Evolutionary conservation across 129 eudicot genomes (phyloP).

Genomic region (Escallonia herrerae): DNA sequence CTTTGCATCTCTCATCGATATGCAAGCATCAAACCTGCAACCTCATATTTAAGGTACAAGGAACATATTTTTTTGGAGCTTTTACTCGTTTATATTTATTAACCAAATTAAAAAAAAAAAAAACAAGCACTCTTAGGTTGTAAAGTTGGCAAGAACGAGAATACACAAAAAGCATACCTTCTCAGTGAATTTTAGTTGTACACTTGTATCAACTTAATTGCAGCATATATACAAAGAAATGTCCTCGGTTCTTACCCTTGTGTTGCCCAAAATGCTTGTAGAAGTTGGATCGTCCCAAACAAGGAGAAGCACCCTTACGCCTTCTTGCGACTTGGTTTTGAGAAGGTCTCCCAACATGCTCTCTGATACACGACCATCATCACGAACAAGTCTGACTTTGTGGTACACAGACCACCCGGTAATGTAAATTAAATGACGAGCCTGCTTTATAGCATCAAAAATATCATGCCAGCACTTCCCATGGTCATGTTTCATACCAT

Average conservation of each 20-base stretch:
- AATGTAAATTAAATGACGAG: slow-evolving; percentile 67
- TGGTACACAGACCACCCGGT: slow-evolving; percentile 95
- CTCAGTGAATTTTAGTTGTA: too few relatives aligned
- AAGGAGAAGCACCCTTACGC: slow-evolving; percentile 82
- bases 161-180: too few relatives aligned
- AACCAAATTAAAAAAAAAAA: too few relatives aligned
- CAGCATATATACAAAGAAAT: background rate
- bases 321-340: slow-evolving; percentile 76
- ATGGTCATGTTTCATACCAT: slow-evolving; percentile 46
- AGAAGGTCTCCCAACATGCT: slow-evolving; percentile 71
- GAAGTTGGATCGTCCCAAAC: slow-evolving; percentile 99
- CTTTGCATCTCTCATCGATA: background rate
- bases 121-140: background rate
- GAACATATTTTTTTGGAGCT: too few relatives aligned
- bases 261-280: slow-evolving; percentile 50
- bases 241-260: slow-evolving; percentile 37
- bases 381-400: slow-evolving; percentile 66
- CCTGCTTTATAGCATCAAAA: slow-evolving; percentile 58
- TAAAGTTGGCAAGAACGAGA: background rate
- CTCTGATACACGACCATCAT: slow-evolving; percentile 33
- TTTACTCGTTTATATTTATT: background rate
- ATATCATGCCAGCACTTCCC: slow-evolving; percentile 90
- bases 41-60: background rate
- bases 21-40: background rate
- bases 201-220: background rate